Evolutionary conservation across 1,284 basidiomycete species (phyloP).

Genomic region (Ceratobasidium sp.): DNA sequence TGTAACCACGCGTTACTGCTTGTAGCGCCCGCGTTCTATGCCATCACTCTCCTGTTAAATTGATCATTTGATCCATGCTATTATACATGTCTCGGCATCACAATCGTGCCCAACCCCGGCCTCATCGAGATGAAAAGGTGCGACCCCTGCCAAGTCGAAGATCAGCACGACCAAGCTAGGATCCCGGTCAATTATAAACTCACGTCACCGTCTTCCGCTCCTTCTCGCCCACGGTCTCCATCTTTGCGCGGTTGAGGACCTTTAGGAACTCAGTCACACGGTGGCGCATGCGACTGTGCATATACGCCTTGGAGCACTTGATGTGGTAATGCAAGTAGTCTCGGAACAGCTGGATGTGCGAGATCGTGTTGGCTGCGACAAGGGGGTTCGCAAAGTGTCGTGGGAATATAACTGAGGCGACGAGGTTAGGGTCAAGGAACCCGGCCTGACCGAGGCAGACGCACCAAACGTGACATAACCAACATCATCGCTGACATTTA

Average conservation of each 20-base stretch:
- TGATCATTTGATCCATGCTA: constrained; percentile 29
- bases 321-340: constrained; percentile 99
- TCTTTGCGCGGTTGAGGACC: constrained; percentile 97
- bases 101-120: background rate
- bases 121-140: constrained; percentile 40
- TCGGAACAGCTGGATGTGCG: constrained; percentile 96
- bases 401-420: constrained; percentile 83
- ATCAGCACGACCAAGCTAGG: background rate
- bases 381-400: constrained; percentile 87
- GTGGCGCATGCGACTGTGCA: constrained; percentile 97
- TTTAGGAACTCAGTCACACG: constrained; percentile 98
- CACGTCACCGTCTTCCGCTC: constrained; percentile 95
- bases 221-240: constrained; percentile 76
- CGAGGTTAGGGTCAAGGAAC: background rate
- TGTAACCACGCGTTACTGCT: background rate
- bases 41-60: background rate
- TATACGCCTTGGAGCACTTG: constrained; percentile 99
- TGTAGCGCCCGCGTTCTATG: background rate
- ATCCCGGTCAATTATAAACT: constrained; percentile 6
- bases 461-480: constrained; percentile 95
- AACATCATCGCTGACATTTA: constrained; percentile 88
- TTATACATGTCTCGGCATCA: constrained; percentile 25
- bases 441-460: background rate
- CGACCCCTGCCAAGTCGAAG: constrained; percentile 37
- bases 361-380: constrained; percentile 87